Conservation (phyloP, 164 flowering plant species). For the Saururus chinensis region DNA sequence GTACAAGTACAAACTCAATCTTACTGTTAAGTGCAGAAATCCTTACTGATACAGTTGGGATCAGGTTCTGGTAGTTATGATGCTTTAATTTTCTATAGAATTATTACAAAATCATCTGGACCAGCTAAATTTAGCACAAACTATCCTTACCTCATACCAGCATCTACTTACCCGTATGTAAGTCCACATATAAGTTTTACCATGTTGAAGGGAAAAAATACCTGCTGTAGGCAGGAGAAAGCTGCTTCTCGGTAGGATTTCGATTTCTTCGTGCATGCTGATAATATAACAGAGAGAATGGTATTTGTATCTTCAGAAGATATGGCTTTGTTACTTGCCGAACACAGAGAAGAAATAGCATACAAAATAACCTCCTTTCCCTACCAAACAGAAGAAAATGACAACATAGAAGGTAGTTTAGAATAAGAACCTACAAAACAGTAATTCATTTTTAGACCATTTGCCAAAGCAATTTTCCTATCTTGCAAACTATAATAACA, state of each 20-base stretch:
- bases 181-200: not conserved
- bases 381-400: constrained; percentile 26
- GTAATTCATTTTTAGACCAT: too few relatives aligned
- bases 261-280: constrained; percentile 70
- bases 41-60: too few relatives aligned
- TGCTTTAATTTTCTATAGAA: too few relatives aligned
- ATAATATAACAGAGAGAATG: constrained; percentile 44
- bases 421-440: not conserved
- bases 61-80: too few relatives aligned
- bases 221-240: constrained; percentile 72
- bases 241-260: constrained; percentile 86
- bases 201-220: constrained; percentile 7
- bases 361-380: constrained; percentile 74
- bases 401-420: not conserved
- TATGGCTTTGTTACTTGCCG: constrained; percentile 66
- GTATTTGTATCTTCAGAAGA: constrained; percentile 42
- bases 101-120: too few relatives aligned
- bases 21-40: too few relatives aligned
- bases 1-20: too few relatives aligned
- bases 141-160: too few relatives aligned
- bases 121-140: too few relatives aligned
- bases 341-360: constrained; percentile 74
- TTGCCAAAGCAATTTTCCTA: not conserved
- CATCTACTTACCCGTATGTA: not conserved
- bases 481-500: too few relatives aligned